Conservation (phyloP, 345 rosid genomes). For the Rhizophora apiculata region DNA sequence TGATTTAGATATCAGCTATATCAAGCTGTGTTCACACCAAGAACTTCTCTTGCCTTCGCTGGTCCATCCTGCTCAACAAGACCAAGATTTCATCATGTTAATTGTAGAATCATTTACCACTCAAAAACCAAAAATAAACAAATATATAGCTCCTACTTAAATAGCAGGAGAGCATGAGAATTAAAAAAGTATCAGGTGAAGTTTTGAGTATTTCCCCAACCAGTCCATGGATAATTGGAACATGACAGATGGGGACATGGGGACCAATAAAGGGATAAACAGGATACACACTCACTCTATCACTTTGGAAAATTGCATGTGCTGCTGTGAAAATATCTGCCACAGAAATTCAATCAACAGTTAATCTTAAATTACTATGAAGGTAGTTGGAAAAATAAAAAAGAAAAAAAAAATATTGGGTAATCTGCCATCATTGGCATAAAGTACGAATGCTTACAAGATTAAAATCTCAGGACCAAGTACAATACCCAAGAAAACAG, state of each 20-base stretch:
- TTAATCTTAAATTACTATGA: neutral
- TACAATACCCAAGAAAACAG: too few relatives aligned
- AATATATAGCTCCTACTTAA: neutral
- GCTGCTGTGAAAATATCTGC: constrained; percentile 92
- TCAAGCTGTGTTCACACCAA: constrained; percentile 46
- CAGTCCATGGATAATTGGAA: neutral
- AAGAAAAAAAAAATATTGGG: neutral
- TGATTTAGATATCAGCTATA: constrained; percentile 4
- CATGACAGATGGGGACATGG: neutral
- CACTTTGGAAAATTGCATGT: constrained; percentile 69
- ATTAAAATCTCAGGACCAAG: too few relatives aligned
- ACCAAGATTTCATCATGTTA: constrained; percentile 9
- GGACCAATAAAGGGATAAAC: neutral
- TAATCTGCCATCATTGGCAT: too few relatives aligned
- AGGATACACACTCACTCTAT: constrained; percentile 54
- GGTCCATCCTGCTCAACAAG: constrained; percentile 63
- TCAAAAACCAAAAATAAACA: neutral
- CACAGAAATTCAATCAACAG: constrained; percentile 24
- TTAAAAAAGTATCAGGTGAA: neutral
- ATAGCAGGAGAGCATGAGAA: neutral
- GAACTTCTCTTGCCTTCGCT: constrained; percentile 64
- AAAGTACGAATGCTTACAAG: too few relatives aligned
- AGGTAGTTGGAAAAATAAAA: neutral
- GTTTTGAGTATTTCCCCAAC: neutral
- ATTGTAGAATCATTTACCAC: neutral